Percentiles rank a stretch among this genome's conserved stretches.
Conservation (phyloP, 208 protist genomes). For the Leishmania tropica region DNA sequence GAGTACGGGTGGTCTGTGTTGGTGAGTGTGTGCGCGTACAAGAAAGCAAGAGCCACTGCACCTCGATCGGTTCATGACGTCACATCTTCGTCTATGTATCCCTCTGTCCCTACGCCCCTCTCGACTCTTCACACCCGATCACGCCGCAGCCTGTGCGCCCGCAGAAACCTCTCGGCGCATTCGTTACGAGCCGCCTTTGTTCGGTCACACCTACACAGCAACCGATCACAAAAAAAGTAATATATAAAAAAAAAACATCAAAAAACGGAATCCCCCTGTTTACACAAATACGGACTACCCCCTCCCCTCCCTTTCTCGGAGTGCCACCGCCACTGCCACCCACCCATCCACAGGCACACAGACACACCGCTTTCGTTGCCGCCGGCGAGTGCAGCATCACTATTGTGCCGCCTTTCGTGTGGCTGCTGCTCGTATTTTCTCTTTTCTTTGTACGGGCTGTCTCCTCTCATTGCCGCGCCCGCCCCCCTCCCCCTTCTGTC, state of each 20-base stretch:
- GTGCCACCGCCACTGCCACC: too few species aligned
- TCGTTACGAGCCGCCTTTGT: background rate
- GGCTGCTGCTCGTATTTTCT: background rate
- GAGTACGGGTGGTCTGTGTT: too few species aligned
- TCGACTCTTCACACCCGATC: background rate
- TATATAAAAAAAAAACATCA: background rate
- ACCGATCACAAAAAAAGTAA: background rate
- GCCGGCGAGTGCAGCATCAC: background rate
- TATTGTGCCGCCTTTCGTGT: background rate
- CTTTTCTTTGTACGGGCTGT: background rate
- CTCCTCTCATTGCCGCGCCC: background rate
- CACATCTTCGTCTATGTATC: background rate
- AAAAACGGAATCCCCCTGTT: too few species aligned
- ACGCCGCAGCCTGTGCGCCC: background rate
- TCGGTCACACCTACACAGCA: background rate
- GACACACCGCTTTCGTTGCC: background rate
- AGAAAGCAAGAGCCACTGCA: background rate
- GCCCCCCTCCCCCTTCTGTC: background rate
- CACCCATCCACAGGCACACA: background rate
- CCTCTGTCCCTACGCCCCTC: background rate
- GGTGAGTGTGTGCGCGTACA: background rate
- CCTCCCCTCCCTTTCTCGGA: background rate
- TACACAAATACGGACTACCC: background rate
- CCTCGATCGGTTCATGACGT: background rate
- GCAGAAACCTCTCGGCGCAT: background rate